phyloP scores from a whole-genome alignment of 2,329 filamentous ascomycete species.

The Orbilia javanica region DNA sequence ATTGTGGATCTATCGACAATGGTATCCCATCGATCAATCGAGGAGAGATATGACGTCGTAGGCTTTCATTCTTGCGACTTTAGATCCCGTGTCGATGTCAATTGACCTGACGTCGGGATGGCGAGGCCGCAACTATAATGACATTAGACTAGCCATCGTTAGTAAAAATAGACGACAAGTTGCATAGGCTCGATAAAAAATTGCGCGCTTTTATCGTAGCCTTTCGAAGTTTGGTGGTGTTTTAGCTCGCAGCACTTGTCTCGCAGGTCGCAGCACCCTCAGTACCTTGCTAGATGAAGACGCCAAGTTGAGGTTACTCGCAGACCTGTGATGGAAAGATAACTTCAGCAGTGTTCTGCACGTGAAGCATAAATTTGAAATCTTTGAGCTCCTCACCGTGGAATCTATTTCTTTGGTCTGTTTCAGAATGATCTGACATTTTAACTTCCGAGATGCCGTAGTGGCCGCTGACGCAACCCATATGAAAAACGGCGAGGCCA shows the following conservation, averaged over 20 bases:
- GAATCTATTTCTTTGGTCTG: not conserved
- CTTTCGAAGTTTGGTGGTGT: not conserved
- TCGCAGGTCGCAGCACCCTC: not conserved
- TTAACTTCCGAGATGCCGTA: slow-evolving; percentile 30
- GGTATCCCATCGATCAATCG: not conserved
- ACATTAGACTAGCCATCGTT: not conserved
- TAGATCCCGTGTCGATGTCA: not conserved
- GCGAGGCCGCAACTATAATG: too few relatives aligned
- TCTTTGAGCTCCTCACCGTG: slow-evolving; percentile 5
- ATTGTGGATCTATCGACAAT: not conserved
- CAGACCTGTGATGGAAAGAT: not conserved
- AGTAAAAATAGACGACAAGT: not conserved
- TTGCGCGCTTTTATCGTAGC: not conserved
- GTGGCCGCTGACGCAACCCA: not conserved
- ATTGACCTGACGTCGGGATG: not conserved
- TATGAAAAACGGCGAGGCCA: not conserved
- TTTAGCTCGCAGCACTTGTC: not conserved
- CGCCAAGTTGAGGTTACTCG: not conserved
- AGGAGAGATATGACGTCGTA: not conserved
- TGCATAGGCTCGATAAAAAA: not conserved
- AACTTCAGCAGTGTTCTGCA: not conserved
- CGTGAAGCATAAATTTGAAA: not conserved
- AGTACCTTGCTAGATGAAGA: not conserved
- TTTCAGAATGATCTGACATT: slow-evolving; percentile 1
- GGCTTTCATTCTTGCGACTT: not conserved